Conservation (phyloP, 2,329 filamentous ascomycete genomes). For the Chaetomiaceae sp. region DNA sequence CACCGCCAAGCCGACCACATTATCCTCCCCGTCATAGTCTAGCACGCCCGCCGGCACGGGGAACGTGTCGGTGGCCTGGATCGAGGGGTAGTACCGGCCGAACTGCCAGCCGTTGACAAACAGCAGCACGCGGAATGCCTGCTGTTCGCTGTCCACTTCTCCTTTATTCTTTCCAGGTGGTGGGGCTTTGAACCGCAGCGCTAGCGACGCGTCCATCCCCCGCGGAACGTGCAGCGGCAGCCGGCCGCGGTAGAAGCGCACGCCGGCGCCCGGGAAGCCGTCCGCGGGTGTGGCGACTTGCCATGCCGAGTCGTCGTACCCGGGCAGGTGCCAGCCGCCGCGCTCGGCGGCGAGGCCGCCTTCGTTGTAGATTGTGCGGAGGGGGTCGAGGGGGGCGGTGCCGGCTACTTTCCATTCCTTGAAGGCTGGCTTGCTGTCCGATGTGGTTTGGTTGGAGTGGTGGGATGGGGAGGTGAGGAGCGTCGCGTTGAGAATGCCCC, state of each 20-base stretch:
- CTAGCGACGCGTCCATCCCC: conserved; percentile 1
- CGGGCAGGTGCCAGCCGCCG: conserved; percentile 3
- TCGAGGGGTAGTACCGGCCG: conserved; percentile 5
- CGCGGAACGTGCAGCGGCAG: neutral
- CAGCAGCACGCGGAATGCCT: neutral
- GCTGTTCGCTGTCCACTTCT: no score
- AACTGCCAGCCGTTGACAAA: conserved; percentile 11
- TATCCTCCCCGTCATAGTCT: neutral
- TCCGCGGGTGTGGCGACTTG: neutral
- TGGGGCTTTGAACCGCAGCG: conserved; percentile 1
- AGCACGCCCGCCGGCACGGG: conserved; percentile 4
- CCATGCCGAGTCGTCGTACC: conserved; percentile 1
- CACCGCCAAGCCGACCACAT: conserved; percentile 1
- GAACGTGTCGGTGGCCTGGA: conserved; percentile 1
- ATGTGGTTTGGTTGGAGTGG: no score
- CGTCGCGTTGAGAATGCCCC: neutral
- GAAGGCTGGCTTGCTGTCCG: no score
- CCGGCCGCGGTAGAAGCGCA: conserved; percentile 2
- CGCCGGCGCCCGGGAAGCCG: neutral
- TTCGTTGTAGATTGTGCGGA: conserved; percentile 2
- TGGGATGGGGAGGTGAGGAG: neutral
- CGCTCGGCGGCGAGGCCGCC: conserved; percentile 3
- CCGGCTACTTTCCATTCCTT: conserved; percentile 7
- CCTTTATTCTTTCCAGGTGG: neutral
- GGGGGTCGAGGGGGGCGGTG: neutral